Conservation (phyloP, 1,139 yeast species). For the Yamadazyma dushanensis region DNA sequence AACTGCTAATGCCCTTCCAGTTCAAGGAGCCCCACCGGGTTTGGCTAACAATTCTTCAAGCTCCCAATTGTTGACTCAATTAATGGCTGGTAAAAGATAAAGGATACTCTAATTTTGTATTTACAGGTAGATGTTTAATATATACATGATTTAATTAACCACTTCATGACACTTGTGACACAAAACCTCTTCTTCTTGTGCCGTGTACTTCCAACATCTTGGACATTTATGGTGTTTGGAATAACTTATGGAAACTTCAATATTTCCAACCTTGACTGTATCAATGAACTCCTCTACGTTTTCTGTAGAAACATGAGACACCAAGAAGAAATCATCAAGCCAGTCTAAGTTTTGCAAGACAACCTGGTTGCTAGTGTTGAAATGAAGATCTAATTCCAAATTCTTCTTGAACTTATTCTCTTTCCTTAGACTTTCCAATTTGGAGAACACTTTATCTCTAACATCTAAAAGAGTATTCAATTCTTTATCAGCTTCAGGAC, state of each 20-base stretch:
- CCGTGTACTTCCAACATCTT: constrained; percentile 85
- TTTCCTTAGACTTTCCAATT: constrained; percentile 33
- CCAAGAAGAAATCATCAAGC: constrained; percentile 63
- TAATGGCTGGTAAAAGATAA: constrained; percentile 25
- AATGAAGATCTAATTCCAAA: constrained; percentile 48
- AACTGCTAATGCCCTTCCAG: constrained; percentile 15
- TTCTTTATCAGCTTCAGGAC: constrained; percentile 33
- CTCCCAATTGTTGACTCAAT: constrained; percentile 63
- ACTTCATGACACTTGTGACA: constrained; percentile 66
- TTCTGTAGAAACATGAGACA: constrained; percentile 50
- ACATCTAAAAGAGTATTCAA: constrained; percentile 46
- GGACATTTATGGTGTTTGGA: constrained; percentile 67
- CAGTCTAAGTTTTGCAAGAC: constrained; percentile 34
- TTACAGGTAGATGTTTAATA: constrained; percentile 9
- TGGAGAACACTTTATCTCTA: constrained; percentile 48
- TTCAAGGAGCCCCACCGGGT: constrained; percentile 13
- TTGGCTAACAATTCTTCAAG: constrained; percentile 41
- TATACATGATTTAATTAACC: constrained; percentile 7
- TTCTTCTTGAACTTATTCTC: constrained; percentile 56
- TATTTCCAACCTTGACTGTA: constrained; percentile 23
- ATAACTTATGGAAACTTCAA: constrained; percentile 24
- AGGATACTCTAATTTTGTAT: constrained; percentile 3
- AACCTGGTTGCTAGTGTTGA: constrained; percentile 21
- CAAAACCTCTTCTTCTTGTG: constrained; percentile 50
- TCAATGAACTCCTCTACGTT: constrained; percentile 7